Conservation (phyloP, 1,284 basidiomycete species). For the Veloporphyrellus conicus region DNA sequence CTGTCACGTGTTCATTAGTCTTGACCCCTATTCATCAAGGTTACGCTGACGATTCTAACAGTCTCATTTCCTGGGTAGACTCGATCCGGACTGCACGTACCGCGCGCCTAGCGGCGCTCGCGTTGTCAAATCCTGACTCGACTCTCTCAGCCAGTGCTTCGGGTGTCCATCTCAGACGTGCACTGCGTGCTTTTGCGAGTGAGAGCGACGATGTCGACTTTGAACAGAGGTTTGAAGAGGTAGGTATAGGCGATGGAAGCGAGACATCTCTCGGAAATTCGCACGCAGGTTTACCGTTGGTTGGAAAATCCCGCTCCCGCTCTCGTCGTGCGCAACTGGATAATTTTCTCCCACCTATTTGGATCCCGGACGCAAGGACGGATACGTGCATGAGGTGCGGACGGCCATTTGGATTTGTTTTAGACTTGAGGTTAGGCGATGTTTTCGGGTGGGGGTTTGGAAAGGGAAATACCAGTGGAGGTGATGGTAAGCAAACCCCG, state of each 20-base stretch:
- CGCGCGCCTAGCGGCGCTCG: conserved; percentile 62
- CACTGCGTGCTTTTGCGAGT: conserved; percentile 60
- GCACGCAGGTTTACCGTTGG: conserved; percentile 22
- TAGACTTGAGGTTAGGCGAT: conserved; percentile 27
- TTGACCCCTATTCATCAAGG: conserved; percentile 6
- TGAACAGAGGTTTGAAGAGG: conserved; percentile 14
- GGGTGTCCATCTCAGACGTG: conserved; percentile 66
- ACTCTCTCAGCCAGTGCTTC: conserved; percentile 73
- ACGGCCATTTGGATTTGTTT: conserved; percentile 66
- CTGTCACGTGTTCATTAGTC: background rate
- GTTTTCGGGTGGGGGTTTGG: conserved; percentile 29
- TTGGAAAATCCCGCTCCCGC: background rate
- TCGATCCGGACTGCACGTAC: conserved; percentile 71
- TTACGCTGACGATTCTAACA: conserved; percentile 3
- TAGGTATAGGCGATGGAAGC: conserved; percentile 22
- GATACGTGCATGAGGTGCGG: conserved; percentile 81
- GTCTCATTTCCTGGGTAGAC: conserved; percentile 51
- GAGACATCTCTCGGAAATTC: conserved; percentile 7
- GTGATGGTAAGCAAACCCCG: conserved; percentile 14
- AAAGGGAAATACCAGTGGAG: conserved; percentile 9
- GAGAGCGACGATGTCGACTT: conserved; percentile 18
- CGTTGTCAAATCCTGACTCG: conserved; percentile 68
- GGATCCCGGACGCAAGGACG: conserved; percentile 85
- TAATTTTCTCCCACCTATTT: conserved; percentile 86
- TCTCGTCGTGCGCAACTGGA: conserved; percentile 47